Evolutionary conservation across 805 yeast species (phyloP), one percentile per base, ranked within the genome.

Genomic region (Komagataella kurtzmanii): DNA sequence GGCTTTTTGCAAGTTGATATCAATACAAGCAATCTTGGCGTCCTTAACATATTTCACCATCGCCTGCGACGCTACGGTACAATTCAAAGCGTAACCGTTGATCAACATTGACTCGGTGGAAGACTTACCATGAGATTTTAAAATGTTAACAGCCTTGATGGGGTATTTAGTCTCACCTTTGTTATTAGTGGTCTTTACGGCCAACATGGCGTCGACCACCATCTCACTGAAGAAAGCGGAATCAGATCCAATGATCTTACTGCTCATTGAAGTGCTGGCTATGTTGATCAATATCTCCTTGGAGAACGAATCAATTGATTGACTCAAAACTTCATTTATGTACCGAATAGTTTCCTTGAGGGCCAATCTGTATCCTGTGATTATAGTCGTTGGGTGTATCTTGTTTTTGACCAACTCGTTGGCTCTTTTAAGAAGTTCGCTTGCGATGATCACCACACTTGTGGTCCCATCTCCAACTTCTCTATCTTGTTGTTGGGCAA

Each of bases 401-500:
- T 88, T 88, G 70, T 88, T 88, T 63, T 85, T 85, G 49, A 93
- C 97, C 57, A 93, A 74, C 59, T 90, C 97, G 67, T 89, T 88
- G 45, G 99, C 99, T 57, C 96, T 79, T 61, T 86, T 86, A 62
- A 93, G 74, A 52, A 93, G 72, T 69, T 93, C 99, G 43, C 95
- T 78, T 21, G 99, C 98, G 64, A 95, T 83, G 55, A 93, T 89
- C 45, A 93, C 99, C 50, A 93, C 99, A 14, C 96, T 86, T 0
- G 99, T 93, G 47, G 99, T 90, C 59, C 98, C 98, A 64, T 90
- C 98, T 55, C 97, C 99, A 51, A 93, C 97, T 70, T 93, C 99
- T 61, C 96, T 80, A 67, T 93, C 99, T 72, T 93, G 99, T 68
- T 93, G 98, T 67, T 93, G 97, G 2, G 99, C 99, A 63, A 93